Base-by-base conservation (phyloP, 768 basidiomycete species). In the Russula emetica region DNA sequence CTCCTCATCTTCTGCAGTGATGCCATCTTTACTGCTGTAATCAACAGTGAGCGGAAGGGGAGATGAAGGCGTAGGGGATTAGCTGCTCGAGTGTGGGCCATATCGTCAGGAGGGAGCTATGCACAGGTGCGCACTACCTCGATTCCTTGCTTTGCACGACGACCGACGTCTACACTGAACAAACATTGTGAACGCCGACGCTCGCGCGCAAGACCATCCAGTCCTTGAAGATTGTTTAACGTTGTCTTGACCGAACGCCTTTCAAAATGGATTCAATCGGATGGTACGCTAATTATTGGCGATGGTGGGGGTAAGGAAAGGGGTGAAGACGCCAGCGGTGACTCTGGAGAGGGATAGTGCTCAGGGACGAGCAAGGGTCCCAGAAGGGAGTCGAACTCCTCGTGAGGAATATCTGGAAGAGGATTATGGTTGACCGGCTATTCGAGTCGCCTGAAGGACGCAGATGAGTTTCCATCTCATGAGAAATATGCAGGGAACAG, bases 211-310 rank as follows among this genome's bases (percentile, higher is more conserved):
- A 93, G 82, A 11, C 90, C 88, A 67, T 93, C 91, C 50, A 94
- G 68, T 6, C 91, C 92, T 34, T 83, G 79, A 34, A 94, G 83
- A 70, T 93, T 93, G 68, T 78, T 85, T 30, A 90, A 74, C 5
- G 90, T 93, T 11, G 88, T 91, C 73, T 88, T 90, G 36, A 88
- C 85, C 0, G 83, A 87, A 3, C 91, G 78, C 5, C 90, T 92
- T 69, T 93, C 91, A 64, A 94, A 89, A 70, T 93, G 90, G 8
- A 94, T 75, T 88, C 91, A 92, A 67, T 93, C 88, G 58, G 92
- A 88, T 0, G 90, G 92, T 0, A 90, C 88, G 69, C 58, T 55
- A 70, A 70, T 28, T 72, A 72, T 44, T 28, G 60, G 67, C 32
- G 70, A 52, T n/a, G 59, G 52, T 28, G 61, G 53, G 54, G 74